Base-by-base conservation (phyloP, 2,329 filamentous ascomycete genomes). In the Colletotrichum musae region DNA sequence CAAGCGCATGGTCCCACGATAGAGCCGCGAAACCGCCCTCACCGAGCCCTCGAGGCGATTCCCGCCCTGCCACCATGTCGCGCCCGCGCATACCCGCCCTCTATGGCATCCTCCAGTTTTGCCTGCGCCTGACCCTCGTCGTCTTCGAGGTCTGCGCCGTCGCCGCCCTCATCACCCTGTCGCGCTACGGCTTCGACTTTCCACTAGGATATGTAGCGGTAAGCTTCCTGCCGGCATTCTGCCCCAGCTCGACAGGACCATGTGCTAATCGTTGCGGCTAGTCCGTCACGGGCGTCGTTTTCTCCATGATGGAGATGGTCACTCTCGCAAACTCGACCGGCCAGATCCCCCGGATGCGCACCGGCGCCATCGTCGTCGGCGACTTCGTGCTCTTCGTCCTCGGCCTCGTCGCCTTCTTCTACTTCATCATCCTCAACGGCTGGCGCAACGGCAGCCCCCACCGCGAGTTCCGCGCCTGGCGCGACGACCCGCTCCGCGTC, bases 221-320 rank as follows among this genome's bases (percentile, higher is more conserved):
- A 47, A 16, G 70, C 50, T 41, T 7, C 10, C 4, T 36, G 0
- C 51, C 13, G 15, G 2, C 12, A 18, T 39, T 41, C 1, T 39
- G 1, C 32, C 15, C 9, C 12, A 52, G 10, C 6, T 18, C 39
- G 21, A 39, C 18, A 15, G 7, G 7, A 52, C 6, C 26, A 21
- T 18, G 6, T 28, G 16, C 45, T 57, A 15, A 18, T 16, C 12
- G 26, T 9, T 4, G 13, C 41, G 3, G 13, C 43, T 36, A 72
- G 71, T 57, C 58, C 26, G 79, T 82, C 26, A 80, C 81, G 64
- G 79, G 84, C 60, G 81, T 82, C 9, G 69, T 84, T 68, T 84
- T 82, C 74, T 82, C 80, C 69, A 83, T 83, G 80, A 75, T 80
- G 24, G 81, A 72, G 13, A 65, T 72, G 70, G 62, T 72, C 18